A percentile compares a stretch with the other conserved stretches of the same genome.
These are phyloP conservation scores for Daldinia eschscholtzii DNA, from an alignment of 2,329 filamentous ascomycete genomes.

Conservation along the genomic window DNA sequence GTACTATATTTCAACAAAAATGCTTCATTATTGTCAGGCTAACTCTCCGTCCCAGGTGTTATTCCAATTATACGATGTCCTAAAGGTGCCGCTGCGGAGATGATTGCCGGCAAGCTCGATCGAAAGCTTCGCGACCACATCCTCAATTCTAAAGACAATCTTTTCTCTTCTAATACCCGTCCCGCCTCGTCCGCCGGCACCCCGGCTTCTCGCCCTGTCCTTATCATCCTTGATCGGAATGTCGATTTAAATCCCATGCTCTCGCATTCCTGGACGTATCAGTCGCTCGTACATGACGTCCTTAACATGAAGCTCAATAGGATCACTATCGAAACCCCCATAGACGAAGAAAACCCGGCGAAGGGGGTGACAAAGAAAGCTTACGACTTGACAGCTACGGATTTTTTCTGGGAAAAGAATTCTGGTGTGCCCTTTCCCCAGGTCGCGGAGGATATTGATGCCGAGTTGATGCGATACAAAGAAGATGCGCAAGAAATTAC, in stretches of 20 bases:
- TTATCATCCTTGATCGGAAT: conserved; percentile 94
- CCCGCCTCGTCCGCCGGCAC: conserved; percentile 70
- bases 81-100: conserved; percentile 91
- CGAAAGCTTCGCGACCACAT: conserved; percentile 96
- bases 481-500: conserved; percentile 95
- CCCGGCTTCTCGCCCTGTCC: conserved; percentile 82
- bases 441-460: conserved; percentile 95
- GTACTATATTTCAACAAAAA: conserved; percentile 59
- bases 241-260: conserved; percentile 97
- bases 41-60: conserved; percentile 66
- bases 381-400: conserved; percentile 89
- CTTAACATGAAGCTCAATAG: conserved; percentile 87
- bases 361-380: conserved; percentile 86
- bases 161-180: conserved; percentile 80
- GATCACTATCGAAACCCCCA: conserved; percentile 88
- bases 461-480: conserved; percentile 93
- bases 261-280: conserved; percentile 91
- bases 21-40: conserved; percentile 25
- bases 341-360: conserved; percentile 80
- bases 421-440: conserved; percentile 92
- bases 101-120: conserved; percentile 94
- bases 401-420: conserved; percentile 98
- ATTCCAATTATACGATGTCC: conserved; percentile 97
- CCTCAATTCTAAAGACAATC: conserved; percentile 96
- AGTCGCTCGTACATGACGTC: conserved; percentile 78